Evolutionary conservation across 139 green algal genomes (phyloP).

Genomic region (Desmodesmus armatus): DNA sequence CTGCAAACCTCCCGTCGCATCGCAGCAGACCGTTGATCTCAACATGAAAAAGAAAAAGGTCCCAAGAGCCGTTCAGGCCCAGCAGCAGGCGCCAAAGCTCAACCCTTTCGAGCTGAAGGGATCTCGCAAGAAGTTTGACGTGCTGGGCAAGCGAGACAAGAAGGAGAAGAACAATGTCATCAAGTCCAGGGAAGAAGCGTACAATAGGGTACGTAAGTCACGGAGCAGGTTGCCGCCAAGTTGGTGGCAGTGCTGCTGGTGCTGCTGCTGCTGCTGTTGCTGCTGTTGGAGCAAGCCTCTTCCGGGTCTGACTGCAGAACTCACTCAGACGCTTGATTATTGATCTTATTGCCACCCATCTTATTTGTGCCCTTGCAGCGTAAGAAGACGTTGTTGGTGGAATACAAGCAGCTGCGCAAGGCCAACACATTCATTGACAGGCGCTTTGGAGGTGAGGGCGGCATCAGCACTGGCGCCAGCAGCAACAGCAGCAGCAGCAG

Average conservation of each 20-base stretch:
- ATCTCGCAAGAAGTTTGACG: conserved; percentile 62
- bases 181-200: conserved; percentile 57
- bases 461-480: background rate
- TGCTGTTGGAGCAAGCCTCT: background rate
- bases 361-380: conserved; percentile 58
- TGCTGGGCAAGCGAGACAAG: conserved; percentile 53
- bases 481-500: background rate
- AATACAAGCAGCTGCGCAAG: conserved; percentile 90
- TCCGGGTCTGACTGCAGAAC: too few relatives aligned
- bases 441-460: conserved; percentile 88
- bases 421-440: conserved; percentile 94
- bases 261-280: too few relatives aligned
- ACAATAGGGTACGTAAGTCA: conserved; percentile 56
- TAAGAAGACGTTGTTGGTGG: conserved; percentile 92
- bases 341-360: too few relatives aligned
- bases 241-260: too few relatives aligned
- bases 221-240: too few relatives aligned
- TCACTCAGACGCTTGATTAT: background rate
- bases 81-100: conserved; percentile 29
- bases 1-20: background rate
- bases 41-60: conserved; percentile 13
- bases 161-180: conserved; percentile 60
- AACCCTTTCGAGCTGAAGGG: conserved; percentile 71
- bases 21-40: background rate
- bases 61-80: background rate